Evolutionary conservation across 371 early-diverging fungal species (phyloP).

Genomic region (Lichtheimia ramosa): DNA sequence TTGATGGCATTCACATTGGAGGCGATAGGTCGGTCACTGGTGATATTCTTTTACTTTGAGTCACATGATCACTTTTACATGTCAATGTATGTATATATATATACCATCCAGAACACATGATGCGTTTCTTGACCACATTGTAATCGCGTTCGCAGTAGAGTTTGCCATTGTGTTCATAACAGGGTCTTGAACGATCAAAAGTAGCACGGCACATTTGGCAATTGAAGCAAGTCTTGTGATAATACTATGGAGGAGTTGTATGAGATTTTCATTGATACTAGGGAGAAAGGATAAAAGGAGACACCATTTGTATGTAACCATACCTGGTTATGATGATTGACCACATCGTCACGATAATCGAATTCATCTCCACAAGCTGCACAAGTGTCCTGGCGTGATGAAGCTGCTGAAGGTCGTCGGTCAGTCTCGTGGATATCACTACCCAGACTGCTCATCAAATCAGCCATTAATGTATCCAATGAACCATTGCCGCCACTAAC

Average conservation of each 20-base stretch:
- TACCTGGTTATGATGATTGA: slow-evolving; percentile 28
- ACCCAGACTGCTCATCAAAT: slow-evolving; percentile 22
- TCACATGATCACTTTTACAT: not conserved
- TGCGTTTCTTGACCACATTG: slow-evolving; percentile 50
- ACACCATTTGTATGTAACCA: not conserved
- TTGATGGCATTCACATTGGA: slow-evolving; percentile 51
- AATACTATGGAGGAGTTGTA: slow-evolving; percentile 21
- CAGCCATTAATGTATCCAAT: slow-evolving; percentile 28
- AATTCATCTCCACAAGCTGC: slow-evolving; percentile 34
- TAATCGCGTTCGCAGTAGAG: slow-evolving; percentile 74
- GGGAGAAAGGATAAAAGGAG: not conserved
- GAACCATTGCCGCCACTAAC: slow-evolving; percentile 12
- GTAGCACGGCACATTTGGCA: slow-evolving; percentile 68
- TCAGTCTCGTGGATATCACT: slow-evolving; percentile 13
- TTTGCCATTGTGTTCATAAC: slow-evolving; percentile 63
- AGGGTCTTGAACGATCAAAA: slow-evolving; percentile 62
- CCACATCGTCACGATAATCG: slow-evolving; percentile 47
- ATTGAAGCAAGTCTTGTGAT: slow-evolving; percentile 54
- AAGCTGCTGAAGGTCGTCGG: slow-evolving; percentile 3
- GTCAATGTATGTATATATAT: not conserved
- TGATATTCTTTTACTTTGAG: not conserved
- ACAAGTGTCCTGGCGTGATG: slow-evolving; percentile 11
- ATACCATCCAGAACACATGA: slow-evolving; percentile 57
- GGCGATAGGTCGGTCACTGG: slow-evolving; percentile 52
- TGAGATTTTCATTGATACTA: not conserved